These are phyloP conservation scores for Ogataea saltuana DNA, from an alignment of 805 yeast genomes.

Conservation along the genomic window DNA sequence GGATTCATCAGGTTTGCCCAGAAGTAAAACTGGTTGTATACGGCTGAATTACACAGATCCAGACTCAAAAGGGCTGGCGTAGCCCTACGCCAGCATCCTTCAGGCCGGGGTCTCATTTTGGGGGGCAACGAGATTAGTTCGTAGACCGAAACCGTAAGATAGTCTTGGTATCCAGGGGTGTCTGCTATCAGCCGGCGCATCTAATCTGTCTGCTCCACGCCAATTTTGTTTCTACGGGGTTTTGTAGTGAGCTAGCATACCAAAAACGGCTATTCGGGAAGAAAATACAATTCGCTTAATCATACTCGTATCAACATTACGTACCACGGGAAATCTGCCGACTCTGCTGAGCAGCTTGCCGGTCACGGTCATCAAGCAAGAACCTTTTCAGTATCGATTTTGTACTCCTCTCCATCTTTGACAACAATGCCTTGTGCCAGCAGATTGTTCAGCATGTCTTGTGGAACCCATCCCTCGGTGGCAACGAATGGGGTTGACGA, in stretches of 20 bases:
- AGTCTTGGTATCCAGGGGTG: too few relatives aligned
- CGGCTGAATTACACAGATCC: too few relatives aligned
- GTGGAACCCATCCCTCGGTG: conserved; percentile 95
- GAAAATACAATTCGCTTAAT: neutral
- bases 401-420: conserved; percentile 52
- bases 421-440: conserved; percentile 68
- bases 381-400: conserved; percentile 32
- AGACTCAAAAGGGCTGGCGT: too few relatives aligned
- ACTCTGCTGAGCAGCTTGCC: neutral
- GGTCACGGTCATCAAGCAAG: conserved; percentile 13
- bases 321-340: too few relatives aligned
- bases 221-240: neutral
- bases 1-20: neutral
- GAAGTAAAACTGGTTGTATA: too few relatives aligned
- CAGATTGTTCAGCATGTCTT: conserved; percentile 79
- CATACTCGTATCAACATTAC: neutral
- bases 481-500: conserved; percentile 81
- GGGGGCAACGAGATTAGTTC: too few relatives aligned
- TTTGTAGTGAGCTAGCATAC: neutral
- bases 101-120: too few relatives aligned
- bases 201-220: neutral
- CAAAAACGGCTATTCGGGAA: neutral
- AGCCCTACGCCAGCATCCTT: too few relatives aligned
- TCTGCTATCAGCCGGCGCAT: neutral
- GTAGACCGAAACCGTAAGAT: too few relatives aligned